Conservation (phyloP, 768 basidiomycete species). For the Rhodosporidiobolus sp. region DNA sequence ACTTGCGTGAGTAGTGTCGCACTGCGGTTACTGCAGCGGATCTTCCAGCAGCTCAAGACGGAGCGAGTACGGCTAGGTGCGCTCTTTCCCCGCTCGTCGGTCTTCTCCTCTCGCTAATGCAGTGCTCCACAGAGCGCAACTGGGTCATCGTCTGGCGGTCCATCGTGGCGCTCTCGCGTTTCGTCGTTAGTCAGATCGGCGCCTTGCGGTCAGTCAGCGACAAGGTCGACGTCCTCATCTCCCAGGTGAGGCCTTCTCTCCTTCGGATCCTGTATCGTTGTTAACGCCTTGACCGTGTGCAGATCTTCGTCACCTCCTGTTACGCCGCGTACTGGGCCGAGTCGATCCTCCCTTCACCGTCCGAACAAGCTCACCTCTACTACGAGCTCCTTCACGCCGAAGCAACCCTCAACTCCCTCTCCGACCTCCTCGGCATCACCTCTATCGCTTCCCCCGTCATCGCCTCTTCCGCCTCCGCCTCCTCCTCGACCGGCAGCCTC, state of each 20-base stretch:
- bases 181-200: constrained; percentile 16
- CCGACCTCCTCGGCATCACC: constrained; percentile 31
- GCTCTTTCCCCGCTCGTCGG: neutral
- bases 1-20: constrained; percentile 12
- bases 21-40: constrained; percentile 24
- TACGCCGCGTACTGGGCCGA: constrained; percentile 41
- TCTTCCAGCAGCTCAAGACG: constrained; percentile 35
- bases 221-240: constrained; percentile 29
- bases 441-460: constrained; percentile 1
- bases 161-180: constrained; percentile 29
- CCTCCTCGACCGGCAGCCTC: neutral
- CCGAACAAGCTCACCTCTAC: constrained; percentile 16
- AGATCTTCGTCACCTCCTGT: constrained; percentile 34
- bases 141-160: constrained; percentile 37
- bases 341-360: constrained; percentile 10
- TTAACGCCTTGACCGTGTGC: neutral
- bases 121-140: constrained; percentile 17
- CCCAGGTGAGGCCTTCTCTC: constrained; percentile 5
- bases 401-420: constrained; percentile 10
- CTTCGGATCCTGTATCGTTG: neutral
- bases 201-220: constrained; percentile 2
- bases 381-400: constrained; percentile 27
- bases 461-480: neutral
- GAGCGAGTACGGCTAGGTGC: constrained; percentile 23
- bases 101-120: no score